Base-by-base conservation (phyloP, 495 filamentous ascomycete genomes). In the Cetradonia linearis region DNA sequence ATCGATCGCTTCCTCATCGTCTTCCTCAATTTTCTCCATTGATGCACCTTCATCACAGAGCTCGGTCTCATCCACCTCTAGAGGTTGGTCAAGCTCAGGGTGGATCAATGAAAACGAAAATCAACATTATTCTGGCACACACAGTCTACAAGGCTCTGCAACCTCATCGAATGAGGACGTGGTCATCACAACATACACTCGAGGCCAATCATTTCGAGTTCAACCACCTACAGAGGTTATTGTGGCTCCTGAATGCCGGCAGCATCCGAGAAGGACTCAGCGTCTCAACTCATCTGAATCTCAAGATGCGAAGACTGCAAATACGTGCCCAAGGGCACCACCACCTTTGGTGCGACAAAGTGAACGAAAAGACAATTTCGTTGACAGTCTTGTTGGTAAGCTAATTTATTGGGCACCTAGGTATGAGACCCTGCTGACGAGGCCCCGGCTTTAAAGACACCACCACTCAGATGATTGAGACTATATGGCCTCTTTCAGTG, bases 311-410 rank as follows among this genome's bases (percentile, higher is more conserved):
- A 67, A 74, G 54, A 69, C 65, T 63, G 70, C 83, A 63, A 63
- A 73, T 36, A 72, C 71, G 58, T 77, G 83, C 65, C 72, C 81
- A 58, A 82, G 83, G 63, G 83, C 84, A 66, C 91, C 91, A 63
- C 90, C 93, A 31, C 78, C 85, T 60, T 82, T 96, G 56, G 79
- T 91, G 48, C 87, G 93, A 60, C 93, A 98, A 76, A 84, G 84
- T 67, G 93, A 96, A 70, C 86, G 93, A 63, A 97, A 96, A 76
- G 81, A 87, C 69, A 91, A 86, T 71, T 98, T 97, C 70, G 93
- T 98, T 75, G 92, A 96, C 71, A 90, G 83, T 76, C 89, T 98
- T 70, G 92, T 98, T 80, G 93, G 93, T 98, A 89, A 93, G 93
- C 65, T 68, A 66, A 61, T 49, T 57, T 56, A 59, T 60, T 57